These are phyloP conservation scores for Rutstroemia sp. DNA, from an alignment of 2,329 filamentous ascomycete genomes.

Conservation along the genomic window DNA sequence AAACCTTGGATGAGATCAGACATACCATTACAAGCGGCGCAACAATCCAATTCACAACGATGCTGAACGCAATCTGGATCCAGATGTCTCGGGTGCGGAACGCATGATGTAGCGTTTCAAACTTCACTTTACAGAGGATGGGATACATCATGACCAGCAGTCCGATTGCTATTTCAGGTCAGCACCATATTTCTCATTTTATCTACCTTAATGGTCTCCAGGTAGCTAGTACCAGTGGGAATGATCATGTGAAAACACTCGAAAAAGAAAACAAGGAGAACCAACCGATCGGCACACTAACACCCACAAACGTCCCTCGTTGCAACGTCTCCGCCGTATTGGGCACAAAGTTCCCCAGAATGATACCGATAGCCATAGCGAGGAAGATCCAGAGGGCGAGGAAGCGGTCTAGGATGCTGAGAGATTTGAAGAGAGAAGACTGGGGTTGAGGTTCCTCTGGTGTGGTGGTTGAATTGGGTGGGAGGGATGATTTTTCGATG, in stretches of 20 bases:
- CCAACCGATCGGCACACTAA: slow-evolving; percentile 55
- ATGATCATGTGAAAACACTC: background rate
- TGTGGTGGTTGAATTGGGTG: too few species aligned
- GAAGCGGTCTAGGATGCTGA: slow-evolving; percentile 43
- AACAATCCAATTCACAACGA: slow-evolving; percentile 76
- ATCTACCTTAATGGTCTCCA: too few species aligned
- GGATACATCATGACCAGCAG: slow-evolving; percentile 92
- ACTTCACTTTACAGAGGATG: slow-evolving; percentile 80
- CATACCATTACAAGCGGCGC: slow-evolving; percentile 68
- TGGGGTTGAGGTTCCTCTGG: background rate
- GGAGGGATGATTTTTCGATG: too few species aligned
- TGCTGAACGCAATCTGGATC: slow-evolving; percentile 71
- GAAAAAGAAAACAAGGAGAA: slow-evolving; percentile 8
- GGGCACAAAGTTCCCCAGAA: slow-evolving; percentile 55
- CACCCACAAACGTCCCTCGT: slow-evolving; percentile 53
- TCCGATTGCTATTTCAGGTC: slow-evolving; percentile 52
- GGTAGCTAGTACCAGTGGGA: too few species aligned
- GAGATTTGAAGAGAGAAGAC: slow-evolving; percentile 21
- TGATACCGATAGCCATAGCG: slow-evolving; percentile 58
- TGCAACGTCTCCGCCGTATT: slow-evolving; percentile 48
- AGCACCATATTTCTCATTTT: background rate
- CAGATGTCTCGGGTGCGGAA: slow-evolving; percentile 57
- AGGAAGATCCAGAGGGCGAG: slow-evolving; percentile 55
- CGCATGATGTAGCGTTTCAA: slow-evolving; percentile 63
- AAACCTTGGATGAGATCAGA: background rate